Conservation (phyloP, 345 rosid species). For the Erysimum cheiranthoides region DNA sequence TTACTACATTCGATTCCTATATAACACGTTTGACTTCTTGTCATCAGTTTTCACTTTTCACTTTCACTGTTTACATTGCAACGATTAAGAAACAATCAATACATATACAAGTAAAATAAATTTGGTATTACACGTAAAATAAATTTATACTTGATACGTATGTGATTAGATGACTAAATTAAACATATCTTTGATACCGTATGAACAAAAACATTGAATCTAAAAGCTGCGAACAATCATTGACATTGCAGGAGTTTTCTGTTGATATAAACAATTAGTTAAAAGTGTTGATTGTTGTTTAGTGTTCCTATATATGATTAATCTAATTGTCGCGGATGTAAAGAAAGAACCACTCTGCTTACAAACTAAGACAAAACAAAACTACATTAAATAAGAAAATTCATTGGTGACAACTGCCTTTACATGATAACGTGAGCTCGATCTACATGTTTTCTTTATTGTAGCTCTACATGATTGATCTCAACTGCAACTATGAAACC, state of each 20-base stretch:
- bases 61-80: slow-evolving; percentile 13
- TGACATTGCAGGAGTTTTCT: too few species aligned
- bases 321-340: too few species aligned
- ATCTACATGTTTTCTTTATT: not conserved
- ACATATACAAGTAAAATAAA: too few species aligned
- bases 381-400: not conserved
- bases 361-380: too few species aligned
- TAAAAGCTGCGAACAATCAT: not conserved
- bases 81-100: not conserved
- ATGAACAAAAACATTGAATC: not conserved
- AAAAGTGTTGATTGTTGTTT: too few species aligned
- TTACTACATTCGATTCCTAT: not conserved
- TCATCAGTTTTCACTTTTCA: slow-evolving; percentile 11
- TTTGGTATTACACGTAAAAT: not conserved
- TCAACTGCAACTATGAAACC: not conserved
- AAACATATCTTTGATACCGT: not conserved
- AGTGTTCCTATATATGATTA: too few species aligned
- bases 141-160: not conserved
- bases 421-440: not conserved
- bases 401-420: not conserved
- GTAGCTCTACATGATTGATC: not conserved
- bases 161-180: not conserved
- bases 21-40: not conserved
- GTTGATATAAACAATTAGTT: too few species aligned
- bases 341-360: too few species aligned